A percentile compares a stretch with the other conserved stretches of the same genome.
These are phyloP conservation scores for Meredithiella fracta DNA, from an alignment of 2,329 filamentous ascomycete species.

Conservation along the genomic window DNA sequence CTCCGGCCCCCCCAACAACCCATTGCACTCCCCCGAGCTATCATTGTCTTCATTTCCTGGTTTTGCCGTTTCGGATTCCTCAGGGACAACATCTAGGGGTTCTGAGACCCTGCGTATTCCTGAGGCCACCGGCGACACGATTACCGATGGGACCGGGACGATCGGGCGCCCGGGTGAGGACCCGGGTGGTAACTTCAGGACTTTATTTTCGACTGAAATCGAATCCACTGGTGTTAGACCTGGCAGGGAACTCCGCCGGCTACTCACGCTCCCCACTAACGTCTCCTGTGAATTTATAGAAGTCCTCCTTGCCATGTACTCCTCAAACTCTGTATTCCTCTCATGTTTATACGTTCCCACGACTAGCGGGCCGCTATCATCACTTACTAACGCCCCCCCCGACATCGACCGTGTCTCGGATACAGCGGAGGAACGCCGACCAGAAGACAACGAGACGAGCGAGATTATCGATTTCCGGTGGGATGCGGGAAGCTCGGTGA, in stretches of 20 bases:
- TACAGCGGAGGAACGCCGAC: no score
- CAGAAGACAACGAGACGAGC: background rate
- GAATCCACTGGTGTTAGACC: background rate
- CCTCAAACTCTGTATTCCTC: conserved; percentile 32
- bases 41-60: background rate
- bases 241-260: background rate
- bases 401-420: background rate
- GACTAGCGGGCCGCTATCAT: background rate
- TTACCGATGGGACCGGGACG: background rate
- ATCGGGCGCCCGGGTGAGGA: background rate
- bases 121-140: background rate
- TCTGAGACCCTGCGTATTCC: background rate
- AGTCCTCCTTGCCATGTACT: conserved; percentile 22
- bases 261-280: background rate
- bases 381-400: background rate
- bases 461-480: conserved; percentile 6
- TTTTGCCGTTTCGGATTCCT: conserved; percentile 8
- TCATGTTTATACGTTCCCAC: conserved; percentile 26
- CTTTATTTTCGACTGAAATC: background rate
- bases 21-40: background rate
- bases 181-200: background rate
- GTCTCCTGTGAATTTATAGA: background rate
- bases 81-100: conserved; percentile 10
- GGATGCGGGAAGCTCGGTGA: background rate
- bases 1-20: background rate